Evolutionary conservation across 2,329 filamentous ascomycete genomes (phyloP).

Genomic region (Pseudogymnoascus sp.): DNA sequence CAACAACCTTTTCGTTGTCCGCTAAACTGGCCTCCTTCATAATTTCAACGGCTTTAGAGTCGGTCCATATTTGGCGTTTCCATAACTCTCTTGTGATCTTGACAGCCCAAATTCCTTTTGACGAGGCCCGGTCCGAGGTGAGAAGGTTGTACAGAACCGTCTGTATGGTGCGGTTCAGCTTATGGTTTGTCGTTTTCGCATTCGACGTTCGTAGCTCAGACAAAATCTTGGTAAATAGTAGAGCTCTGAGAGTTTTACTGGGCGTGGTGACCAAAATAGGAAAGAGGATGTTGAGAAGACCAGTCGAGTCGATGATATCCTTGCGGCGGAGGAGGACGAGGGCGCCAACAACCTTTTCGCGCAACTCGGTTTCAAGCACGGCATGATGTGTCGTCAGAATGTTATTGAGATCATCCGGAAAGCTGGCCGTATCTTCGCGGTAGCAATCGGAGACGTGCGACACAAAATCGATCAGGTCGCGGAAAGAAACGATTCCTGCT

Average conservation of each 20-base stretch:
- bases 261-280: constrained; percentile 86
- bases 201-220: constrained; percentile 86
- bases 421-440: constrained; percentile 66
- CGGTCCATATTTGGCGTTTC: constrained; percentile 94
- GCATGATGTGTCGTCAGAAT: constrained; percentile 78
- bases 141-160: constrained; percentile 89
- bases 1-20: constrained; percentile 86
- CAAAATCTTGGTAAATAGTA: constrained; percentile 85
- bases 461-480: constrained; percentile 87
- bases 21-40: constrained; percentile 91
- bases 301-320: constrained; percentile 79
- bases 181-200: constrained; percentile 80
- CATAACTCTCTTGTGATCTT: constrained; percentile 93
- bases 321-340: constrained; percentile 83
- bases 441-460: constrained; percentile 93
- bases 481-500: constrained; percentile 73
- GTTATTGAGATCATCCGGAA: constrained; percentile 71
- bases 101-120: constrained; percentile 89
- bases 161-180: constrained; percentile 86
- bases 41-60: constrained; percentile 89
- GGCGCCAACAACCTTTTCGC: constrained; percentile 91
- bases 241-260: constrained; percentile 76
- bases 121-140: constrained; percentile 72
- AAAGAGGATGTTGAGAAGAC: constrained; percentile 83
- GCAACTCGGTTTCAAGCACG: constrained; percentile 70